Evolutionary conservation across 2,329 filamentous ascomycete genomes (phyloP).

Genomic region (Diplodia intermedia): DNA sequence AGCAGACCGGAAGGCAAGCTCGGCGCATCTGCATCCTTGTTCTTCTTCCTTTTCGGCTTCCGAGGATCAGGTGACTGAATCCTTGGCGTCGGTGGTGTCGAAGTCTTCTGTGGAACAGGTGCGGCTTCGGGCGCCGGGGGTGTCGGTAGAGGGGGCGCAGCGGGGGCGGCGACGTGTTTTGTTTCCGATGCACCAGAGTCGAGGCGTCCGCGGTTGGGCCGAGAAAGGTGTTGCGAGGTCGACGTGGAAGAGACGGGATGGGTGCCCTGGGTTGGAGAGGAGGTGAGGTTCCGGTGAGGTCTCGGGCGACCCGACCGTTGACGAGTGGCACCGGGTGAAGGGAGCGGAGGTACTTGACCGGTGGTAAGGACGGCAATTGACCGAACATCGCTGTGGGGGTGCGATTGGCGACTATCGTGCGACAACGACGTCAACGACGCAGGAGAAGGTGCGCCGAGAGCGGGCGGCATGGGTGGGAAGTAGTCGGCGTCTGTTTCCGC

Average conservation of each 20-base stretch:
- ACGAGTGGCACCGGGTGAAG: conserved; percentile 77
- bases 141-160: conserved; percentile 63
- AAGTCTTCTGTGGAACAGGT: conserved; percentile 48
- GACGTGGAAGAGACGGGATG: conserved; percentile 50
- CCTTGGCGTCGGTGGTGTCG: conserved; percentile 57
- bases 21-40: conserved; percentile 44
- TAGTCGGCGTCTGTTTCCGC: conserved; percentile 78
- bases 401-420: conserved; percentile 48
- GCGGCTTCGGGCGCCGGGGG: conserved; percentile 51
- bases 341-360: conserved; percentile 78
- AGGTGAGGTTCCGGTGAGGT: conserved; percentile 74
- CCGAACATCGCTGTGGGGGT: conserved; percentile 59
- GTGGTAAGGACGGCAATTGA: conserved; percentile 83
- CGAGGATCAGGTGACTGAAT: conserved; percentile 57
- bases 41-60: conserved; percentile 56
- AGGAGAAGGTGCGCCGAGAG: conserved; percentile 50
- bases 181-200: conserved; percentile 53
- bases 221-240: conserved; percentile 43
- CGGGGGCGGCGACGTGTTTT: conserved; percentile 49
- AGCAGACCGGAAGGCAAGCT: conserved; percentile 66
- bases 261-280: conserved; percentile 74
- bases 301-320: conserved; percentile 67
- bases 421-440: conserved; percentile 46
- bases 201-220: conserved; percentile 44
- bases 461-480: conserved; percentile 72